These are phyloP conservation scores for Beauveria sp. DNA, from an alignment of 2,329 filamentous ascomycete genomes.

Conservation along the genomic window DNA sequence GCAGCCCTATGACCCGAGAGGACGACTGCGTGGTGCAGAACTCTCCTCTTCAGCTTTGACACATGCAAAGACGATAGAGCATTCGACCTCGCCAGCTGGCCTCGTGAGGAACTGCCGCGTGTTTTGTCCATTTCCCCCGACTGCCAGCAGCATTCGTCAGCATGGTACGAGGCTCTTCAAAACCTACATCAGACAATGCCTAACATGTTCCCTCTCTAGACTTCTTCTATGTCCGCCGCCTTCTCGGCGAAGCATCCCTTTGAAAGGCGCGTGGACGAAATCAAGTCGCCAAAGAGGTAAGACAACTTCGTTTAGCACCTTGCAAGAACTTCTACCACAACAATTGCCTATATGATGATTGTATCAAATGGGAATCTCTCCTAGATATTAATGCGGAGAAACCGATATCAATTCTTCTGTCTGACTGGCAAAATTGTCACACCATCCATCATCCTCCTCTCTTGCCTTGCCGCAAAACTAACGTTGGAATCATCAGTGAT, in stretches of 20 bases:
- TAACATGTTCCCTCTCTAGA: conserved; percentile 32
- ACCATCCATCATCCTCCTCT: conserved; percentile 9
- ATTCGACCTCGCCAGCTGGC: conserved; percentile 9
- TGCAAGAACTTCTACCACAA: neutral
- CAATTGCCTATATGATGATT: conserved; percentile 60
- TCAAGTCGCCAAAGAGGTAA: conserved; percentile 86
- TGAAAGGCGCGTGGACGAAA: conserved; percentile 71
- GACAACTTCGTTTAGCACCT: conserved; percentile 20
- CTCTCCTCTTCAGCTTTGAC: neutral
- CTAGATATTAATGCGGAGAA: conserved; percentile 90
- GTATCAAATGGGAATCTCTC: conserved; percentile 99
- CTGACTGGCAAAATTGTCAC: conserved; percentile 30
- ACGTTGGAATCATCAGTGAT: conserved; percentile 52
- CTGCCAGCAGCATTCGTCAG: neutral
- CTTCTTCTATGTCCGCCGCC: conserved; percentile 65
- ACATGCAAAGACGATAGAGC: conserved; percentile 1
- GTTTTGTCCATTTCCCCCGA: neutral
- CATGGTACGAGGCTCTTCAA: neutral
- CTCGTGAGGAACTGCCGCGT: conserved; percentile 4
- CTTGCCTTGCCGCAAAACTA: conserved; percentile 16
- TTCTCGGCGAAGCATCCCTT: conserved; percentile 67
- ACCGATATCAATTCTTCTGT: conserved; percentile 60
- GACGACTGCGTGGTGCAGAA: neutral
- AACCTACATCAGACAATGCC: neutral
- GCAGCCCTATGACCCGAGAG: conserved; percentile 1